A percentile compares a stretch with the other conserved stretches of the same genome.
These are phyloP conservation scores for Eutrema salsugineum DNA, from an alignment of 441 rosid genomes.

Conservation along the genomic window DNA sequence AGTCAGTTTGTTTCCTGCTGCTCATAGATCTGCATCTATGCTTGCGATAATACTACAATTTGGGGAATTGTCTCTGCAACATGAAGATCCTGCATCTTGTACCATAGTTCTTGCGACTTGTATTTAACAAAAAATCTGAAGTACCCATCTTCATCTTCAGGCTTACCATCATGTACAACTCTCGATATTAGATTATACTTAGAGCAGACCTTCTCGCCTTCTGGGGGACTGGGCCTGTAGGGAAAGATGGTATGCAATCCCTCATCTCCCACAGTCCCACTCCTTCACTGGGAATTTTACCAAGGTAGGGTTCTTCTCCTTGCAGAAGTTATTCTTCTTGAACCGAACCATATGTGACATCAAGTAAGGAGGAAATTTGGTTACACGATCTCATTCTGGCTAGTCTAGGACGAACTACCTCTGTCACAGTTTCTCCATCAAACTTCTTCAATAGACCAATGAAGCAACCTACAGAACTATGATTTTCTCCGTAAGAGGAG, in stretches of 20 bases:
- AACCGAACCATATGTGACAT: constrained; percentile 96
- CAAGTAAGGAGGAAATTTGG: constrained; percentile 72
- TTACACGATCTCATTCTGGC: constrained; percentile 83
- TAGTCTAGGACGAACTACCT: constrained; percentile 77
- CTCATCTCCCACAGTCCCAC: constrained; percentile 88
- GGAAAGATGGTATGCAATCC: constrained; percentile 90
- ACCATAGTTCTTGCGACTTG: constrained; percentile 94
- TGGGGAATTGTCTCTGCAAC: constrained; percentile 96
- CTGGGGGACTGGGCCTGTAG: constrained; percentile 58
- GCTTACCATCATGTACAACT: constrained; percentile 93
- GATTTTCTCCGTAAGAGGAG: no score
- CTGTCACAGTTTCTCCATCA: constrained; percentile 87
- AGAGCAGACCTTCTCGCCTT: constrained; percentile 52
- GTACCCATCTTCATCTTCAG: constrained; percentile 77
- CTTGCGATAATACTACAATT: constrained; percentile 93
- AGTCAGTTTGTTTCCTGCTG: constrained; percentile 43
- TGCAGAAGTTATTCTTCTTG: constrained; percentile 86
- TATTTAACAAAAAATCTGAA: constrained; percentile 94
- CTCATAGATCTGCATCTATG: constrained; percentile 96
- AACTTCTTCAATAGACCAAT: constrained; percentile 87
- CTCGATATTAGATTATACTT: constrained; percentile 92
- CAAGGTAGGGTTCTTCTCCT: constrained; percentile 90
- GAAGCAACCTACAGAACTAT: constrained; percentile 98
- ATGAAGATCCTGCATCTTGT: constrained; percentile 95
- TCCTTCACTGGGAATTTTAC: constrained; percentile 98